Percentiles rank a stretch among this genome's conserved stretches.
Conservation (phyloP, 2,329 filamentous ascomycete genomes). For the Sporothrix luriei region DNA sequence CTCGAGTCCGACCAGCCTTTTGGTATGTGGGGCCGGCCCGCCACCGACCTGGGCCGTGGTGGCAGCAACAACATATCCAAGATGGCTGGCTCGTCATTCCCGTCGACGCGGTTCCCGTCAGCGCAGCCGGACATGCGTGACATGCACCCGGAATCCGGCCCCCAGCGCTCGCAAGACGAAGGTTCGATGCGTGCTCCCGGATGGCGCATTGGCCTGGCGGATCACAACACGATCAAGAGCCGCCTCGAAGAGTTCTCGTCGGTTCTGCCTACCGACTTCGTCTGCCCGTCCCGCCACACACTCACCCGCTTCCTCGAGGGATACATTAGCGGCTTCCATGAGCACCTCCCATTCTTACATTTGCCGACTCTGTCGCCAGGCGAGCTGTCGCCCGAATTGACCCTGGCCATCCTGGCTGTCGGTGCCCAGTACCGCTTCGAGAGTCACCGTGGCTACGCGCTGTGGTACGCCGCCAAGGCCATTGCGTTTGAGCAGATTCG, state of each 20-base stretch:
- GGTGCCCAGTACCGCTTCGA: constrained; percentile 69
- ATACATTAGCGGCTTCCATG: constrained; percentile 67
- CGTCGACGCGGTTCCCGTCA: constrained; percentile 58
- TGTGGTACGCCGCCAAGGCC: constrained; percentile 64
- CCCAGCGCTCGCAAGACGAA: constrained; percentile 47
- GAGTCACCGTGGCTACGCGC: constrained; percentile 58
- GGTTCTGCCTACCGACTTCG: constrained; percentile 63
- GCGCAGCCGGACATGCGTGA: constrained; percentile 58
- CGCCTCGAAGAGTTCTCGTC: constrained; percentile 64
- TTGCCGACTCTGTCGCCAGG: constrained; percentile 65
- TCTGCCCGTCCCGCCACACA: constrained; percentile 69
- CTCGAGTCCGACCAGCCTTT: constrained; percentile 59
- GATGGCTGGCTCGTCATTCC: constrained; percentile 53
- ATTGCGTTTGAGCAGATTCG: constrained; percentile 62
- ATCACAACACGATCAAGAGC: constrained; percentile 59
- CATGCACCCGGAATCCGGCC: constrained; percentile 40
- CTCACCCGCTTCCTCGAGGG: constrained; percentile 69
- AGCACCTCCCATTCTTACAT: constrained; percentile 65
- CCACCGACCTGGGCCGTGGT: constrained; percentile 47
- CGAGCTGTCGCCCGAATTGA: constrained; percentile 67
- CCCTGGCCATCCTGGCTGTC: constrained; percentile 68
- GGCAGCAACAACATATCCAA: constrained; percentile 46
- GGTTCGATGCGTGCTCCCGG: constrained; percentile 43
- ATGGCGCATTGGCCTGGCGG: constrained; percentile 56
- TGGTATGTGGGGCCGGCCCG: constrained; percentile 53